These are phyloP conservation scores for Rickenella mellea DNA, from an alignment of 768 basidiomycete genomes.

Conservation along the genomic window DNA sequence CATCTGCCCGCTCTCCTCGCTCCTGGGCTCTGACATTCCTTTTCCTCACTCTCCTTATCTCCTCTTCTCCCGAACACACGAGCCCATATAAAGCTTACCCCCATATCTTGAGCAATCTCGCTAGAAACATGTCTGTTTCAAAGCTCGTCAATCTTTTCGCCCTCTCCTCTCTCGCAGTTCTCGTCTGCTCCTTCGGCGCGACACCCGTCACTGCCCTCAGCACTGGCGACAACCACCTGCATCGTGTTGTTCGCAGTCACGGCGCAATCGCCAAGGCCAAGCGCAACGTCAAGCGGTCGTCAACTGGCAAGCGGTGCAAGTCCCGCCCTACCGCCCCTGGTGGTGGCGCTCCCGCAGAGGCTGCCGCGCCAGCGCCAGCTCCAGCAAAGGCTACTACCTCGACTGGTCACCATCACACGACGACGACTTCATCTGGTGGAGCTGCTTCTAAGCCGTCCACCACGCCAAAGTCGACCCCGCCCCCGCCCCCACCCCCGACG, in stretches of 20 bases:
- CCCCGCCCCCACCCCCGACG: conserved; percentile 8
- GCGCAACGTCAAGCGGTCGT: conserved; percentile 21
- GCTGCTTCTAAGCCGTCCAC: too few species aligned
- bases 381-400: conserved; percentile 7
- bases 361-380: conserved; percentile 6
- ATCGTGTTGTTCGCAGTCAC: conserved; percentile 35
- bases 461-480: conserved; percentile 6
- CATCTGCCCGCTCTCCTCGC: not conserved
- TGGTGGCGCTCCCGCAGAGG: conserved; percentile 8
- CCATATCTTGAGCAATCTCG: not conserved
- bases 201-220: conserved; percentile 45
- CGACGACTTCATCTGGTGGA: conserved; percentile 11
- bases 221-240: conserved; percentile 25
- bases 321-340: conserved; percentile 29
- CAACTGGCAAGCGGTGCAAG: conserved; percentile 46
- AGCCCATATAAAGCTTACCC: conserved; percentile 4
- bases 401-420: conserved; percentile 3
- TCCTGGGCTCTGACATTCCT: conserved; percentile 6
- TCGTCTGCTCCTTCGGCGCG: conserved; percentile 40
- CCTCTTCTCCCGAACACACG: not conserved
- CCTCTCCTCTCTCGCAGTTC: conserved; percentile 45
- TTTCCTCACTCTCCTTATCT: conserved; percentile 9
- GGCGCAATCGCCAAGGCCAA: conserved; percentile 42
- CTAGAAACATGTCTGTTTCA: conserved; percentile 31
- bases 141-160: conserved; percentile 53